Conservation (phyloP, 352 stramenopile species). For the Aphanomyces astaci region DNA sequence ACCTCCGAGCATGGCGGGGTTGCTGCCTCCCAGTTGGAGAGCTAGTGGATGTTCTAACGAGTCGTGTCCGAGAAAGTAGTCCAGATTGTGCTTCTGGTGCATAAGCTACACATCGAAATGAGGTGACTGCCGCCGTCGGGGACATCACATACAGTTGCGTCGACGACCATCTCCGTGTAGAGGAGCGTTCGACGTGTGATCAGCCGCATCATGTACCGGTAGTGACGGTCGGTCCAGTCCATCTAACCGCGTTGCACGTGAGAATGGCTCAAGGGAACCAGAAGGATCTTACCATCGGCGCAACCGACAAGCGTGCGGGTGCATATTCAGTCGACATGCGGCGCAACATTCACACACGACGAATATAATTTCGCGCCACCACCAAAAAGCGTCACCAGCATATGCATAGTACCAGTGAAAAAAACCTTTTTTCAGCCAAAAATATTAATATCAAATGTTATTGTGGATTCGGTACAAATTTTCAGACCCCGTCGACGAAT, state of each 20-base stretch:
- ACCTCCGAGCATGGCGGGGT: slow-evolving; percentile 69
- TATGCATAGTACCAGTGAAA: no score
- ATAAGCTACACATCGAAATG: slow-evolving; percentile 38
- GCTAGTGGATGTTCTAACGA: slow-evolving; percentile 80
- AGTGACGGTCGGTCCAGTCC: slow-evolving; percentile 97
- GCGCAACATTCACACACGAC: not conserved
- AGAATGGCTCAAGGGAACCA: slow-evolving; percentile 27
- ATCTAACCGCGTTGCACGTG: slow-evolving; percentile 61
- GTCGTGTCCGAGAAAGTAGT: slow-evolving; percentile 86
- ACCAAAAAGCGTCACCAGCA: not conserved
- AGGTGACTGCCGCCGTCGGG: not conserved
- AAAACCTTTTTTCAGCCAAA: no score
- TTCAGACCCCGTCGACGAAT: no score
- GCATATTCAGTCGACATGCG: not conserved
- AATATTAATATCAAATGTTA: not conserved
- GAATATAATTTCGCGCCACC: not conserved
- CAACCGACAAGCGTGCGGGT: slow-evolving; percentile 47
- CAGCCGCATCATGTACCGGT: slow-evolving; percentile 90
- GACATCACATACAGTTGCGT: slow-evolving; percentile 86
- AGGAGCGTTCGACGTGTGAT: slow-evolving; percentile 90
- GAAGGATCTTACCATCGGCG: slow-evolving; percentile 52
- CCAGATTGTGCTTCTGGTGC: slow-evolving; percentile 77
- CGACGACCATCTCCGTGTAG: slow-evolving; percentile 99
- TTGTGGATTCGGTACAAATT: not conserved
- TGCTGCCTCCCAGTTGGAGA: slow-evolving; percentile 92